These are phyloP conservation scores for Telfairia occidentalis DNA, from an alignment of 331 rosid genomes.

Conservation along the genomic window DNA sequence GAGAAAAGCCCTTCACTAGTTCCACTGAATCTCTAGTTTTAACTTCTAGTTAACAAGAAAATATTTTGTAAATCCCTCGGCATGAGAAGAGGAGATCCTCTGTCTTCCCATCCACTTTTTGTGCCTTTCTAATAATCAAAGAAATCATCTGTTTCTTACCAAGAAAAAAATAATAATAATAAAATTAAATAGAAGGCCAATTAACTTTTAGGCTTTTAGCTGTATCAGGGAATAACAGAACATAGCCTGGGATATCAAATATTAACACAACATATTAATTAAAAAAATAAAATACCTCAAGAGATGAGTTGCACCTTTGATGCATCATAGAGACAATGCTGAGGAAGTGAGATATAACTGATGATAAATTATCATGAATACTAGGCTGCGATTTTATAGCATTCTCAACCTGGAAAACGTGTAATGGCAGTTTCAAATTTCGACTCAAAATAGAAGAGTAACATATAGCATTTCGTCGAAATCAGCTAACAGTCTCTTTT, in stretches of 20 bases:
- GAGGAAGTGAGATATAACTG: slow-evolving; percentile 61
- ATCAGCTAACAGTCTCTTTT: not conserved
- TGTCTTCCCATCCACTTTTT: not conserved
- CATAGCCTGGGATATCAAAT: not conserved
- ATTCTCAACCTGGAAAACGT: slow-evolving; percentile 55
- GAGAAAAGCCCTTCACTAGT: not conserved
- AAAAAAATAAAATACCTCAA: slow-evolving; percentile 62
- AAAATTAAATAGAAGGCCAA: not conserved
- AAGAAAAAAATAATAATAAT: not conserved
- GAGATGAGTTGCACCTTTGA: slow-evolving; percentile 64
- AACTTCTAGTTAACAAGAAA: not conserved
- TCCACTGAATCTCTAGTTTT: not conserved
- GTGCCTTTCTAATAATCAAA: not conserved
- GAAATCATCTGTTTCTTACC: not conserved
- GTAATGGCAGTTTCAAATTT: not conserved
- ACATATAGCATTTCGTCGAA: not conserved
- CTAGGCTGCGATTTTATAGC: slow-evolving; percentile 62
- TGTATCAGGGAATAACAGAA: not conserved
- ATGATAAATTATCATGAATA: slow-evolving; percentile 42
- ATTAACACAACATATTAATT: slow-evolving; percentile 10
- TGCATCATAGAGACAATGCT: slow-evolving; percentile 71
- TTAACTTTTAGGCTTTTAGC: not conserved
- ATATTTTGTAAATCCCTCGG: not conserved
- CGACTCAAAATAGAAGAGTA: not conserved
- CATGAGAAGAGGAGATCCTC: not conserved